These are phyloP conservation scores for Schoenoplectus tabernaemontani DNA, from an alignment of 202 grass and related monocot genomes.

Conservation along the genomic window DNA sequence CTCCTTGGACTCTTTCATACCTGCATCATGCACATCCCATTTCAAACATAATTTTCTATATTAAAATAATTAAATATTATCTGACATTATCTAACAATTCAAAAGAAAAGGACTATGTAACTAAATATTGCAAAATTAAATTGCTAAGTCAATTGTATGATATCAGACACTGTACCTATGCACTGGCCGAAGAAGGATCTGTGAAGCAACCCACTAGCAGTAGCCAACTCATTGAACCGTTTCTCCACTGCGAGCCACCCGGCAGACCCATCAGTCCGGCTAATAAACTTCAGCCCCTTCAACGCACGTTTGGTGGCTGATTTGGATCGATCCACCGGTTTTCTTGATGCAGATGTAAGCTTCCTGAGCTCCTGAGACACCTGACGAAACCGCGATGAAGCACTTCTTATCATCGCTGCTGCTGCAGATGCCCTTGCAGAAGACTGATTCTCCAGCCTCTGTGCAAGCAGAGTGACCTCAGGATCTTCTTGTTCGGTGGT, in stretches of 20 bases:
- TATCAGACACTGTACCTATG: constrained; percentile 27
- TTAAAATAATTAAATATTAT: too few relatives aligned
- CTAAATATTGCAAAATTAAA: neutral
- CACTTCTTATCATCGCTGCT: constrained; percentile 19
- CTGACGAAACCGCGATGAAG: constrained; percentile 30
- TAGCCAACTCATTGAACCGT: constrained; percentile 29
- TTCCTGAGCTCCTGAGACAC: constrained; percentile 32
- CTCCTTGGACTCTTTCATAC: constrained; percentile 45
- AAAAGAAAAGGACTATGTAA: neutral
- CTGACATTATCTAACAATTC: neutral
- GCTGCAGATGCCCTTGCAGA: constrained; percentile 10
- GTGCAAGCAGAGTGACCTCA: constrained; percentile 27
- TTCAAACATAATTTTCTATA: neutral
- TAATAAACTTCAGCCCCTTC: constrained; percentile 40
- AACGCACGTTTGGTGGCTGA: constrained; percentile 28
- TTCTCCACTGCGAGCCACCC: constrained; percentile 32
- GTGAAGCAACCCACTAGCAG: constrained; percentile 20
- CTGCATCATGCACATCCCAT: neutral
- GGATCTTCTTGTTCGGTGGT: constrained; percentile 13
- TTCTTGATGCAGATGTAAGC: neutral
- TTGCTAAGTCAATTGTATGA: neutral
- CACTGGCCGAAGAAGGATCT: constrained; percentile 33
- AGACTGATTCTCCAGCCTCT: constrained; percentile 23
- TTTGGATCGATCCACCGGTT: constrained; percentile 26
- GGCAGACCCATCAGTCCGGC: constrained; percentile 21